Conservation (phyloP, 768 basidiomycete species). For the Cytidiella melzeri region DNA sequence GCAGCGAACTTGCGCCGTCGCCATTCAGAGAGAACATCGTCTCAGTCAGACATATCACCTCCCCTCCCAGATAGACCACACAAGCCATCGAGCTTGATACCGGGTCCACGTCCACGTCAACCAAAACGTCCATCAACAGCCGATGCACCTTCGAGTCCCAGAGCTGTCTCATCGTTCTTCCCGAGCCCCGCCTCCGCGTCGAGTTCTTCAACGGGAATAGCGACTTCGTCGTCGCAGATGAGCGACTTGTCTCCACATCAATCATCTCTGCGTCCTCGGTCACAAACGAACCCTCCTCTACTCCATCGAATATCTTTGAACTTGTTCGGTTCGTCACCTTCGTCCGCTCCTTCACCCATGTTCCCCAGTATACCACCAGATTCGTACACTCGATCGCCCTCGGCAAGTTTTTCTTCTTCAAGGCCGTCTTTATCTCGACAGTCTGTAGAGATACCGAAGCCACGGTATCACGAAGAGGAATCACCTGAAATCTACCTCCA, state of each 20-base stretch:
- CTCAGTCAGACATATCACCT: constrained; percentile 8
- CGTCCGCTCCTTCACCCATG: constrained; percentile 28
- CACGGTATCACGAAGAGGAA: constrained; percentile 47
- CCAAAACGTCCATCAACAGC: constrained; percentile 22
- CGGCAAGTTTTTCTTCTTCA: constrained; percentile 29
- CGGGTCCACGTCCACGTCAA: constrained; percentile 12
- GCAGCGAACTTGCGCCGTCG: constrained; percentile 36
- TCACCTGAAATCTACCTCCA: constrained; percentile 63
- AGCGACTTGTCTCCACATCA: constrained; percentile 14
- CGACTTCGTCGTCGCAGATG: constrained; percentile 4
- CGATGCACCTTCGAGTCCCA: constrained; percentile 15
- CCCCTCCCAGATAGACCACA: constrained; percentile 8
- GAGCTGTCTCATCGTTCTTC: constrained; percentile 16
- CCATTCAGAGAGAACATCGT: constrained; percentile 30
- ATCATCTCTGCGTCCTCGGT: constrained; percentile 28
- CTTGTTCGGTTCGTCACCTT: constrained; percentile 46
- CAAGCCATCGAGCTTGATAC: constrained; percentile 7
- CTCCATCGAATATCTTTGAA: constrained; percentile 66
- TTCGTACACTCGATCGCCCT: constrained; percentile 13
- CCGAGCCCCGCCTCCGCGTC: constrained; percentile 10
- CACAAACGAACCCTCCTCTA: constrained; percentile 62
- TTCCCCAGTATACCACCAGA: constrained; percentile 15
- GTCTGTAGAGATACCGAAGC: constrained; percentile 44
- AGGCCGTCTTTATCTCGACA: constrained; percentile 38
- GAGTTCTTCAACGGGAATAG: constrained; percentile 13